Base-by-base conservation (phyloP, 2,329 filamentous ascomycete genomes). In the Phialocephala sp. region DNA sequence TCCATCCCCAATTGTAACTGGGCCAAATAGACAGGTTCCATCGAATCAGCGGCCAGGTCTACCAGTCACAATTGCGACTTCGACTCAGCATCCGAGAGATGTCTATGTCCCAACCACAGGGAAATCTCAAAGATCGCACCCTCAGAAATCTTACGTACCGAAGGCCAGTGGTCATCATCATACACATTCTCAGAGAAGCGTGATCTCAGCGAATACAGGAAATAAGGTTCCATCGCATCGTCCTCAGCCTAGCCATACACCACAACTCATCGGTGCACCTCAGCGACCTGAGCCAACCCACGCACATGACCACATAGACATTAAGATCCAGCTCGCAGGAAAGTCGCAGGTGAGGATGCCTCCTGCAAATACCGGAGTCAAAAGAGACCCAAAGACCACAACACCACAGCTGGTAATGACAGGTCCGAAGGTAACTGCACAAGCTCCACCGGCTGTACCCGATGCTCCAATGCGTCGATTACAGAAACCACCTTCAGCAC, bases 401-500 rank as follows among this genome's bases (percentile, higher is more conserved):
- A 47, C 5, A 32, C 27, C 22, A 43, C 8, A 35, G 14, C 6
- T 20, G 8, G 20, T 1, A 15, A 41, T 39, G 18, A 14, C 36
- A 27, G 14, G 36, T n/a, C 39, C 55, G 20, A 14, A 22, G n/a
- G 18, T 1, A 27, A 4, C 36, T 36, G 50, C 24, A n/a, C 58
- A 36, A 22, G 61, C 63, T 36, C 68, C 66, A 20, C 63, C 62
- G 24, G 50, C 36, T 37, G 64, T 62, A 36, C 68, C 66, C 39
- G 66, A 68, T 50, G 20, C 64, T 36, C 66, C 68, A 24, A 36
- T 4, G 22, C 57, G 54, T 20, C 36, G 35, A 22, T 45, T 18
- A 1, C 61, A 65, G 50, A 54, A 32, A 1, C 71, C 69, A 45
- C 73, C 73, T 41, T 68, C 69, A 63, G 59, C 73, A 60, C 73